phyloP scores from a whole-genome alignment of 768 basidiomycete species.

The Tricholoma flavovirens region DNA sequence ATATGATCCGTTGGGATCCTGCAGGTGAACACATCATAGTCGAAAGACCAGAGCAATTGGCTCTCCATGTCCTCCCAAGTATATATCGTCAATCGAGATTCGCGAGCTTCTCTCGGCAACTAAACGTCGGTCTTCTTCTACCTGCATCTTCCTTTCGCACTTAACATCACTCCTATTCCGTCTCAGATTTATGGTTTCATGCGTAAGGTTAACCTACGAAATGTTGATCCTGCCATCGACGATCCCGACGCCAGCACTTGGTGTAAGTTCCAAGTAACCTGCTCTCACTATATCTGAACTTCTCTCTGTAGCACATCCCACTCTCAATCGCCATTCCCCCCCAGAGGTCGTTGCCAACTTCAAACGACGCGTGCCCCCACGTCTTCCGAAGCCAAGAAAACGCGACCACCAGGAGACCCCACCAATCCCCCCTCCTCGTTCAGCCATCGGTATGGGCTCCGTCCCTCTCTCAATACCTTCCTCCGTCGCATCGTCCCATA shows the following conservation, averaged over 20 bases:
- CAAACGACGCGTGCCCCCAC: conserved; percentile 92
- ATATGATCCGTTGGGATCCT: conserved; percentile 96
- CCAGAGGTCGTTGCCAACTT: conserved; percentile 90
- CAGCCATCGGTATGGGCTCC: conserved; percentile 65
- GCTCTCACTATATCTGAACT: conserved; percentile 8
- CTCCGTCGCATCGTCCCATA: conserved; percentile 33
- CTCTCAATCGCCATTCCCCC: conserved; percentile 85
- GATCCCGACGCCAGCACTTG: conserved; percentile 96
- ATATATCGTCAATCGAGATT: conserved; percentile 96
- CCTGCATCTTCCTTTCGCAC: conserved; percentile 15
- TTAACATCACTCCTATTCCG: conserved; percentile 18
- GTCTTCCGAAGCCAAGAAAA: conserved; percentile 82
- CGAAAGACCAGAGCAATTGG: conserved; percentile 88
- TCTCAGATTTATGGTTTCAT: conserved; percentile 94
- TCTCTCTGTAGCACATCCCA: conserved; percentile 67
- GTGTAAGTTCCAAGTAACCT: conserved; percentile 57
- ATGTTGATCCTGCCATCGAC: conserved; percentile 91
- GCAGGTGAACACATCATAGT: conserved; percentile 94
- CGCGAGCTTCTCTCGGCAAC: conserved; percentile 94
- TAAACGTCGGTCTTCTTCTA: conserved; percentile 65
- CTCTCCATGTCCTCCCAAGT: conserved; percentile 87
- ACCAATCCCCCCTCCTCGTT: conserved; percentile 68
- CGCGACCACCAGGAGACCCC: conserved; percentile 67
- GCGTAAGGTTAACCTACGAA: conserved; percentile 95
- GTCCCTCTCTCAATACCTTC: conserved; percentile 64